phyloP scores from a whole-genome alignment of 805 yeast genomes.

The Saturnispora quitensis region DNA sequence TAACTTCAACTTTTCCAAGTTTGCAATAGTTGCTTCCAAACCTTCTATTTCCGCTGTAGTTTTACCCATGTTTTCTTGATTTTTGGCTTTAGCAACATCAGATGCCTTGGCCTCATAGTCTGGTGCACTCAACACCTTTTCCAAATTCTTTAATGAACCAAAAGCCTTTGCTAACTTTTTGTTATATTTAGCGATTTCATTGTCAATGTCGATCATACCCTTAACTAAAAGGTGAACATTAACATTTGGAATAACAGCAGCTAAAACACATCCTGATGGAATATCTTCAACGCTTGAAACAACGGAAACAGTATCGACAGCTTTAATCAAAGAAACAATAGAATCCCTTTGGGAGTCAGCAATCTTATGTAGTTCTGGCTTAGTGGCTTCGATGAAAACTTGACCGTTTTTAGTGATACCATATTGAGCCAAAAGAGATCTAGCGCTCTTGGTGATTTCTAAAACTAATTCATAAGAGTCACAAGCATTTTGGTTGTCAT shows the following conservation, averaged over 20 bases:
- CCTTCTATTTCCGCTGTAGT: conserved; percentile 84
- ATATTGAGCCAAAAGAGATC: conserved; percentile 88
- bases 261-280: conserved; percentile 87
- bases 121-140: conserved; percentile 57
- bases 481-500: conserved; percentile 55
- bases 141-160: conserved; percentile 51
- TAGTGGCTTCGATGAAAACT: conserved; percentile 67
- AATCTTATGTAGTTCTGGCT: conserved; percentile 38
- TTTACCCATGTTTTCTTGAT: conserved; percentile 57
- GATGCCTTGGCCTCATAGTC: conserved; percentile 86
- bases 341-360: conserved; percentile 69
- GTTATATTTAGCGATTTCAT: conserved; percentile 75
- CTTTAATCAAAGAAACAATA: conserved; percentile 87
- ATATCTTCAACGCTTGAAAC: conserved; percentile 45
- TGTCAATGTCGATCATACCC: conserved; percentile 90
- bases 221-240: conserved; percentile 86
- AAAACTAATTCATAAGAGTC: conserved; percentile 76
- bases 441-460: conserved; percentile 80
- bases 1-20: conserved; percentile 71
- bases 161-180: conserved; percentile 63
- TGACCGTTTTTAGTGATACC: conserved; percentile 81
- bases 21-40: conserved; percentile 73
- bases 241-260: conserved; percentile 69
- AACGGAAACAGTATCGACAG: conserved; percentile 67
- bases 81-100: conserved; percentile 70